Evolutionary conservation across 805 yeast genomes (phyloP).

Genomic region (Starmera caribaea): DNA sequence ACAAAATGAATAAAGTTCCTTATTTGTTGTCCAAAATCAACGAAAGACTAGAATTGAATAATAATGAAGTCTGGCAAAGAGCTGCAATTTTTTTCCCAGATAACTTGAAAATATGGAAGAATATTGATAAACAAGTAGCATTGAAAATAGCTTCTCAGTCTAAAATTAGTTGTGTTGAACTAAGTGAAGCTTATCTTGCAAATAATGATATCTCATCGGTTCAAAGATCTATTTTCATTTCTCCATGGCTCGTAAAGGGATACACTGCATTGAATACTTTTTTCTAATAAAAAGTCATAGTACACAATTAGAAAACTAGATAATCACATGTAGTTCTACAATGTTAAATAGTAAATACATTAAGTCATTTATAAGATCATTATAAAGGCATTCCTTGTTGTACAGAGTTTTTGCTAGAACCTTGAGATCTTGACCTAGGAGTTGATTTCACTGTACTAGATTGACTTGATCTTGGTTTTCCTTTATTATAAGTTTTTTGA

Average conservation of each 20-base stretch:
- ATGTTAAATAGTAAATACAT: too few species aligned
- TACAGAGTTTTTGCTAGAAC: too few species aligned
- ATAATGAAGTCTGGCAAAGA: slow-evolving; percentile 45
- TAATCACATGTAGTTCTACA: too few species aligned
- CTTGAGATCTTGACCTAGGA: too few species aligned
- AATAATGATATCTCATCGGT: slow-evolving; percentile 40
- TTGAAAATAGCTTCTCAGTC: slow-evolving; percentile 47
- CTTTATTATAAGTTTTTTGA: too few species aligned
- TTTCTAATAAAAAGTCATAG: slow-evolving; percentile 6
- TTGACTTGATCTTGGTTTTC: too few species aligned
- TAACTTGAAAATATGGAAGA: slow-evolving; percentile 59
- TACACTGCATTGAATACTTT: slow-evolving; percentile 19
- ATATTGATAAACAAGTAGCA: slow-evolving; percentile 47
- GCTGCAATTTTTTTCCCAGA: slow-evolving; percentile 69
- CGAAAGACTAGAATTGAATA: slow-evolving; percentile 23
- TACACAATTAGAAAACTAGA: slow-evolving; percentile 14
- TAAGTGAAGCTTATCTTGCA: slow-evolving; percentile 42
- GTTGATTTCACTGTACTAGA: too few species aligned
- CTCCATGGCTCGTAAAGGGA: slow-evolving; percentile 40
- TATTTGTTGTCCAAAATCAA: slow-evolving; percentile 44
- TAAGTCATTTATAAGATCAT: too few species aligned
- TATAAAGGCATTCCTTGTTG: too few species aligned
- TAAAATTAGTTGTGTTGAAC: slow-evolving; percentile 37
- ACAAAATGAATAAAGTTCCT: slow-evolving; percentile 47
- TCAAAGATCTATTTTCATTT: slow-evolving; percentile 60